Conservation (phyloP, 345 rosid genomes). For the Corymbia maculata region DNA sequence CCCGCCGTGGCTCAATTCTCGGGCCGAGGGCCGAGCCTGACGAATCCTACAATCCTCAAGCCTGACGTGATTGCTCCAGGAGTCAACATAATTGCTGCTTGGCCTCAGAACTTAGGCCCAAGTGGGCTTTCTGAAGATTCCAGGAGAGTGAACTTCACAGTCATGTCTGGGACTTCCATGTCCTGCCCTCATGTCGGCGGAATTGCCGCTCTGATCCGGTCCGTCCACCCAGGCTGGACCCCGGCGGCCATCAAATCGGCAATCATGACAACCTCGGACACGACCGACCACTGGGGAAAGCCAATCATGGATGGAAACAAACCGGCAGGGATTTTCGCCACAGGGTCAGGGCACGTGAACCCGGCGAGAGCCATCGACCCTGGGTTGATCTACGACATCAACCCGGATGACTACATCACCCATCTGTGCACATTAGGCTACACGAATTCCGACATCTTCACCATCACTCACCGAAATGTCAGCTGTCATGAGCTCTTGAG, state of each 20-base stretch:
- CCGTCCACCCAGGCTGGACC: slow-evolving; percentile 71
- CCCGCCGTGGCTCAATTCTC: slow-evolving; percentile 87
- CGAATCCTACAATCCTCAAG: slow-evolving; percentile 63
- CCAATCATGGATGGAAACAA: slow-evolving; percentile 64
- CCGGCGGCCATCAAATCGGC: slow-evolving; percentile 91
- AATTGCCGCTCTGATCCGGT: slow-evolving; percentile 57
- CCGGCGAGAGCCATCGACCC: slow-evolving; percentile 71
- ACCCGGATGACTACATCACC: slow-evolving; percentile 59
- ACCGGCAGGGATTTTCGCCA: slow-evolving; percentile 49
- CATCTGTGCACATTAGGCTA: slow-evolving; percentile 74
- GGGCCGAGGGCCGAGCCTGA: slow-evolving; percentile 82
- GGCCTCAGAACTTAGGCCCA: slow-evolving; percentile 95
- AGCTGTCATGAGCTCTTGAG: slow-evolving; percentile 34
- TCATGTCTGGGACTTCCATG: slow-evolving; percentile 98
- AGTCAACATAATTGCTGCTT: slow-evolving; percentile 93
- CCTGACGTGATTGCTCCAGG: slow-evolving; percentile 94
- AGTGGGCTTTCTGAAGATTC: slow-evolving; percentile 67
- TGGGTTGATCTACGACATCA: slow-evolving; percentile 71
- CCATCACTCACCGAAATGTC: slow-evolving; percentile 65
- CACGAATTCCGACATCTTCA: slow-evolving; percentile 48
- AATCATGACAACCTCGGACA: slow-evolving; percentile 79
- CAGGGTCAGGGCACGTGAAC: slow-evolving; percentile 88
- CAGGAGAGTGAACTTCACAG: slow-evolving; percentile 83
- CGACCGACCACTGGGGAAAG: slow-evolving; percentile 51
- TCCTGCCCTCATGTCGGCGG: slow-evolving; percentile 95